Evolutionary conservation across 2,329 filamentous ascomycete genomes (phyloP).

Genomic region (Thielaviopsis ethacetica): DNA sequence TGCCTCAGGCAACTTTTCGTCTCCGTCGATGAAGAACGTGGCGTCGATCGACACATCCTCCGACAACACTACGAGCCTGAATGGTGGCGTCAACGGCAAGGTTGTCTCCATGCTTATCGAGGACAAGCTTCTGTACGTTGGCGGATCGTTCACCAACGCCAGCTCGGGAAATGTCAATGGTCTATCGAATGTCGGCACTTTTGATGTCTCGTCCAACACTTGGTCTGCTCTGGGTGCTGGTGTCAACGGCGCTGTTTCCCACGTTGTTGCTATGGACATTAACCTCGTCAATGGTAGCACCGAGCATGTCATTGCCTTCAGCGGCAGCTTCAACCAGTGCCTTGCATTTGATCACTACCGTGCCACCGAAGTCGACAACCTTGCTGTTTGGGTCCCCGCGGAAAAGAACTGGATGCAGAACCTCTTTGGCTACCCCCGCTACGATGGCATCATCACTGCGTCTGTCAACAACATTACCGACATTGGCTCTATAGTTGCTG

Average conservation of each 20-base stretch:
- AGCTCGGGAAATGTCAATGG: constrained; percentile 41
- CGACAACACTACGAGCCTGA: constrained; percentile 41
- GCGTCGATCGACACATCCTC: constrained; percentile 53
- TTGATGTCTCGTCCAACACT: constrained; percentile 46
- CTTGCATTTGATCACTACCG: constrained; percentile 48
- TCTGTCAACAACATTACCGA: constrained; percentile 47
- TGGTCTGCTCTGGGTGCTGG: constrained; percentile 76
- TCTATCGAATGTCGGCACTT: constrained; percentile 61
- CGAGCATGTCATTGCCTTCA: constrained; percentile 64
- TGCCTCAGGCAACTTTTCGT: constrained; percentile 73
- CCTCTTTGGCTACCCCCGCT: constrained; percentile 44
- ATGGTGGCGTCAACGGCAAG: constrained; percentile 62
- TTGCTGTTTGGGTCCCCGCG: constrained; percentile 86
- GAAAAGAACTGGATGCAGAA: constrained; percentile 77
- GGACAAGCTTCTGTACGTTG: constrained; percentile 56
- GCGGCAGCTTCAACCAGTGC: constrained; percentile 62
- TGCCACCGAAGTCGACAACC: constrained; percentile 49
- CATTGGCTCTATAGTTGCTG: constrained; percentile 56
- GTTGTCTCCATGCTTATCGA: constrained; percentile 58
- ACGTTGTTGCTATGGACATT: constrained; percentile 60
- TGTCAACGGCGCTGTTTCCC: constrained; percentile 61
- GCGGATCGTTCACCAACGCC: constrained; percentile 70
- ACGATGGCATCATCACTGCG: constrained; percentile 58
- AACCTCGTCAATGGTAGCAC: constrained; percentile 55
- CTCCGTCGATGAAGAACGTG: constrained; percentile 53